Evolutionary conservation across 1,284 basidiomycete genomes (phyloP), one percentile per base, ranked within the genome.

Genomic region (Naganishia liquefaciens): DNA sequence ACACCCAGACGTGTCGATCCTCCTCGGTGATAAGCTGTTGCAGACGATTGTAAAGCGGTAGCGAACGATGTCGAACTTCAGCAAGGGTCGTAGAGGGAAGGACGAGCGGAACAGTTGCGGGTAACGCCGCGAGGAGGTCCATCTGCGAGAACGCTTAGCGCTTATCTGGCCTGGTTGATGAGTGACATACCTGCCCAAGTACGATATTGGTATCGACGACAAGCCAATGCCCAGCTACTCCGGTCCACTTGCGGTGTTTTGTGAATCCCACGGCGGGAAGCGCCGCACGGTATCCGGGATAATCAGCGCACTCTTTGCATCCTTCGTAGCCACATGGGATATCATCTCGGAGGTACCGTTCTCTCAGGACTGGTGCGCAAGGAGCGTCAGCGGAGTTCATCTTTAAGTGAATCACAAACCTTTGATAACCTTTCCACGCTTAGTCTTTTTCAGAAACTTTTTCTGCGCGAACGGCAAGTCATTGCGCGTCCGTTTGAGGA

Each of bases 121-220:
- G 91, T 1, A 87, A 79, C 0, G 89, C 89, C 74, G 92, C 89
- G 47, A 97, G 82, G 55, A 96, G 82, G 77, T 98, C 94, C 88
- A 97, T 95, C 89, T 96, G 75, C 19, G 3, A 33, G 17, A 19
- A 6, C 52, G 27, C 7, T 13, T 5, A 71, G 23, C 28, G 10
- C 44, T 21, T n/a, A 3, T 39, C n/a, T 17, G 23, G 3, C 4
- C n/a, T n/a, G 25, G 11, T 1, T 13, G 30, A n/a, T 25, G n/a
- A 21, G 44, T 27, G 6, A 46, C 23, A 27, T 2, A 88, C 90
- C 82, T 97, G 93, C 46, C 92, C 87, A 13, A 99, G 82, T 70
- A 98, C 91, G 7, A 97, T 86, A 78, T 99, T 99, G 27, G 96
- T 98, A 77, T 99, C 96, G 17, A 95, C 88, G 5, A 99, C 81